Percentiles rank a stretch among this genome's conserved stretches.
Evolutionary conservation across 352 stramenopile genomes (phyloP).

Genomic region (Globisporangium emineosum): DNA sequence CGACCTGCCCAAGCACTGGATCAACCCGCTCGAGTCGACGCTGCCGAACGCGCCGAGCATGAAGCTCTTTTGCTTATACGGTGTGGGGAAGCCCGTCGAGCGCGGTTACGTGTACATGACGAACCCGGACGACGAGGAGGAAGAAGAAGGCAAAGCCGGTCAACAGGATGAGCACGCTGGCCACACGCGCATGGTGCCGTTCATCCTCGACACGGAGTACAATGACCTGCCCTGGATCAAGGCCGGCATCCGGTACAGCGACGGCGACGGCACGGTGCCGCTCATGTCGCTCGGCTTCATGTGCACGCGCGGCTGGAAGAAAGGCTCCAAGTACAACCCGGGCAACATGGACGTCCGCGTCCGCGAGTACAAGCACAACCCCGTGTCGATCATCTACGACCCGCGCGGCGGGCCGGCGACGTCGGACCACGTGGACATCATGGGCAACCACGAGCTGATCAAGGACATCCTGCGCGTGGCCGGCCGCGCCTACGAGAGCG

Average conservation of each 20-base stretch:
- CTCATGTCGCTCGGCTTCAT: slow-evolving; percentile 94
- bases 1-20: slow-evolving; percentile 71
- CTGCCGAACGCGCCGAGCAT: slow-evolving; percentile 90
- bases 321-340: slow-evolving; percentile 82
- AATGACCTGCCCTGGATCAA: slow-evolving; percentile 70
- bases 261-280: slow-evolving; percentile 93
- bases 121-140: slow-evolving; percentile 36
- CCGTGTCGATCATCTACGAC: slow-evolving; percentile 74
- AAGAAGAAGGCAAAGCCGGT: slow-evolving; percentile 18
- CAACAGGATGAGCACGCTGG: slow-evolving; percentile 24
- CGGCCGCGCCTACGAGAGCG: slow-evolving; percentile 60
- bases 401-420: slow-evolving; percentile 65
- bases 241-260: slow-evolving; percentile 78
- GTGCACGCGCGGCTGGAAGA: slow-evolving; percentile 85
- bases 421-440: slow-evolving; percentile 94
- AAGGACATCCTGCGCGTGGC: slow-evolving; percentile 64
- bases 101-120: slow-evolving; percentile 73
- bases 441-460: slow-evolving; percentile 92
- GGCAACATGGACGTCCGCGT: slow-evolving; percentile 80
- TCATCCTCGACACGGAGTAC: slow-evolving; percentile 58
- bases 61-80: slow-evolving; percentile 95
- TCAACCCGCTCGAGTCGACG: slow-evolving; percentile 83
- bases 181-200: slow-evolving; percentile 47
- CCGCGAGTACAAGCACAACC: slow-evolving; percentile 73
- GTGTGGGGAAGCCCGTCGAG: slow-evolving; percentile 88